phyloP scores from a whole-genome alignment of 2,329 filamentous ascomycete species.

The Fusarium xyrophilum region DNA sequence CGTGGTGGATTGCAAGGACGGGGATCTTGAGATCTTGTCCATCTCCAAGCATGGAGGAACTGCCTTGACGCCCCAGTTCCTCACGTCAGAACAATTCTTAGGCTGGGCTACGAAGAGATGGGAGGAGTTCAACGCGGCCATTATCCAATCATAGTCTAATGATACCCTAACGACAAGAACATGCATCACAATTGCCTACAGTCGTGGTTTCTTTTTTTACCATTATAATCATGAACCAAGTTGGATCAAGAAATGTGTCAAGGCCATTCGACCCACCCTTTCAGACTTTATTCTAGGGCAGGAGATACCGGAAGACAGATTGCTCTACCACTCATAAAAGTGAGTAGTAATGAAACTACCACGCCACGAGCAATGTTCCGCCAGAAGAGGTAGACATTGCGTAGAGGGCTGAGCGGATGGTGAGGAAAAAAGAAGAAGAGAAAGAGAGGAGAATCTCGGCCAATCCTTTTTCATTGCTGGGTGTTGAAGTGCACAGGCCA shows the following conservation, averaged over 20 bases:
- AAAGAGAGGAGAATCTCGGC: constrained; percentile 40
- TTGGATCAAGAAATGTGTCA: constrained; percentile 63
- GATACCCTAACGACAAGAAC: constrained; percentile 37
- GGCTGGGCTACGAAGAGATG: constrained; percentile 47
- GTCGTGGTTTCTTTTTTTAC: not conserved
- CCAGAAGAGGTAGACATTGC: constrained; percentile 42
- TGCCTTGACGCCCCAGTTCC: constrained; percentile 67
- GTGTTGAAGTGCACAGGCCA: constrained; percentile 38
- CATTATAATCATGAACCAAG: constrained; percentile 1
- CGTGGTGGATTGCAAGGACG: constrained; percentile 71
- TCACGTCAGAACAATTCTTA: constrained; percentile 68
- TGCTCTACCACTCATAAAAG: constrained; percentile 67
- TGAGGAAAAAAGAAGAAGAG: constrained; percentile 36
- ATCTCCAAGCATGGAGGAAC: constrained; percentile 87
- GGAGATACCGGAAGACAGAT: constrained; percentile 81
- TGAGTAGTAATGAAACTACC: constrained; percentile 61
- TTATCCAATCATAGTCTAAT: constrained; percentile 42
- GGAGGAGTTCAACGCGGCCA: constrained; percentile 47
- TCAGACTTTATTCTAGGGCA: constrained; percentile 81
- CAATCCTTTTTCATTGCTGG: constrained; percentile 14
- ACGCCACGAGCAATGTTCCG: constrained; percentile 40
- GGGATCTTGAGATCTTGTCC: constrained; percentile 65
- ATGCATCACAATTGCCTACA: not conserved
- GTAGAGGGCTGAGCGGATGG: constrained; percentile 43
- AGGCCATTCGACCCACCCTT: constrained; percentile 82